A percentile compares a stretch with the other conserved stretches of the same genome.
phyloP scores from a whole-genome alignment of 2,329 filamentous ascomycete genomes.

The Leptoxyphium fumago region DNA sequence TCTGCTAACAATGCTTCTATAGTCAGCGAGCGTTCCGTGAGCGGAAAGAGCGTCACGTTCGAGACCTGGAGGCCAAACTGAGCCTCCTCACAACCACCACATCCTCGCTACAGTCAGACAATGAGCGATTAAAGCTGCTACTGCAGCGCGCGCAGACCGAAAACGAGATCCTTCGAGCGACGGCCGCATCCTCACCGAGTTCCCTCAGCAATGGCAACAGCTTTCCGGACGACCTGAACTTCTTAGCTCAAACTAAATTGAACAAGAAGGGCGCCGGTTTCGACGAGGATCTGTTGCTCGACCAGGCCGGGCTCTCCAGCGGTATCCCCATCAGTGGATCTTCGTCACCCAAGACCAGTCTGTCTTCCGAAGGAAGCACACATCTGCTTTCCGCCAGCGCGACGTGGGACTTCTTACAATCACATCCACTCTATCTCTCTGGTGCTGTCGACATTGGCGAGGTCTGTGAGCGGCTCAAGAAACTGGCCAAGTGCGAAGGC shows the following conservation, averaged over 20 bases:
- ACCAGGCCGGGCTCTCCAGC: slow-evolving; percentile 7
- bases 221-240: slow-evolving; percentile 17
- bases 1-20: slow-evolving; percentile 1
- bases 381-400: slow-evolving; percentile 56
- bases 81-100: slow-evolving; percentile 61
- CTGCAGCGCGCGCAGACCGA: slow-evolving; percentile 75
- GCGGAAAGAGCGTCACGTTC: slow-evolving; percentile 86
- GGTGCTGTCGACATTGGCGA: slow-evolving; percentile 69
- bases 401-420: slow-evolving; percentile 81
- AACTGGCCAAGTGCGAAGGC: slow-evolving; percentile 65
- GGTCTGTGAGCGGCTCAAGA: slow-evolving; percentile 66
- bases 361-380: slow-evolving; percentile 23
- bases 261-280: slow-evolving; percentile 5
- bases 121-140: slow-evolving; percentile 72
- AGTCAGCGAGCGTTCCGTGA: slow-evolving; percentile 95
- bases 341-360: slow-evolving; percentile 5
- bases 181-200: slow-evolving; percentile 38
- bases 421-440: slow-evolving; percentile 59
- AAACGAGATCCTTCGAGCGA: slow-evolving; percentile 82
- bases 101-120: slow-evolving; percentile 60
- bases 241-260: slow-evolving; percentile 9
- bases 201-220: slow-evolving; percentile 26
- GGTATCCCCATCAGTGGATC: slow-evolving; percentile 9
- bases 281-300: slow-evolving; percentile 6
- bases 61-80: slow-evolving; percentile 80